Percentiles rank a stretch among this genome's conserved stretches.
phyloP scores from a whole-genome alignment of 148 eudicot species.

The Persicaria maculosa region DNA sequence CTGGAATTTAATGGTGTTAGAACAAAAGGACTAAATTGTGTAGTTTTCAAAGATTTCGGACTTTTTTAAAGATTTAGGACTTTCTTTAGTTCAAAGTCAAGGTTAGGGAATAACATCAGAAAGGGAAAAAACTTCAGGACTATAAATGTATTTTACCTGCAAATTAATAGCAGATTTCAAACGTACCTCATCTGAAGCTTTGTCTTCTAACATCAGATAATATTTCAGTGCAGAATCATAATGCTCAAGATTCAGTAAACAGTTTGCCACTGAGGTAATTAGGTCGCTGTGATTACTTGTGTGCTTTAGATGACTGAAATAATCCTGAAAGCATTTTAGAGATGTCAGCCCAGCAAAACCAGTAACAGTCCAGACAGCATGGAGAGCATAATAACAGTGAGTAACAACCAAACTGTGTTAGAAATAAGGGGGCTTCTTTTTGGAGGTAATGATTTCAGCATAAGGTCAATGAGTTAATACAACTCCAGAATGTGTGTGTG shows the following conservation, averaged over 20 bases:
- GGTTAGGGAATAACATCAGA: no score
- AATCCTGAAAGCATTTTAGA: conserved; percentile 38
- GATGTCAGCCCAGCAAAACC: conserved; percentile 17
- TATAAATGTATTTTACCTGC: not conserved
- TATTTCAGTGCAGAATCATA: conserved; percentile 70
- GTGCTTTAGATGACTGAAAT: conserved; percentile 46
- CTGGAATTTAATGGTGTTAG: no score
- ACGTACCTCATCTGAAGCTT: conserved; percentile 38
- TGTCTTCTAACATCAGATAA: conserved; percentile 55
- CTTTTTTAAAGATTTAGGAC: no score
- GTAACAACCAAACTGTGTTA: not conserved
- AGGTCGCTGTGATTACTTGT: conserved; percentile 33
- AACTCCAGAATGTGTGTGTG: no score
- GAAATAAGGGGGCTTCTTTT: not conserved
- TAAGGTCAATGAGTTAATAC: not conserved
- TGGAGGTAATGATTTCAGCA: not conserved
- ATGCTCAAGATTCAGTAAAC: conserved; percentile 39
- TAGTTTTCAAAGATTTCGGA: no score
- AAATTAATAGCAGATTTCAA: not conserved
- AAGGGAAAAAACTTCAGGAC: no score
- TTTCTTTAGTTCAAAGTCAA: no score
- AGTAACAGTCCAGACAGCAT: not conserved
- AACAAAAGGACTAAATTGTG: no score
- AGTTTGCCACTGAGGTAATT: conserved; percentile 57
- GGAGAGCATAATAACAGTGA: not conserved